Evolutionary conservation across 2,329 filamentous ascomycete species (phyloP), one percentile per base, ranked within the genome.

Genomic region (Epichloe uncinata): DNA sequence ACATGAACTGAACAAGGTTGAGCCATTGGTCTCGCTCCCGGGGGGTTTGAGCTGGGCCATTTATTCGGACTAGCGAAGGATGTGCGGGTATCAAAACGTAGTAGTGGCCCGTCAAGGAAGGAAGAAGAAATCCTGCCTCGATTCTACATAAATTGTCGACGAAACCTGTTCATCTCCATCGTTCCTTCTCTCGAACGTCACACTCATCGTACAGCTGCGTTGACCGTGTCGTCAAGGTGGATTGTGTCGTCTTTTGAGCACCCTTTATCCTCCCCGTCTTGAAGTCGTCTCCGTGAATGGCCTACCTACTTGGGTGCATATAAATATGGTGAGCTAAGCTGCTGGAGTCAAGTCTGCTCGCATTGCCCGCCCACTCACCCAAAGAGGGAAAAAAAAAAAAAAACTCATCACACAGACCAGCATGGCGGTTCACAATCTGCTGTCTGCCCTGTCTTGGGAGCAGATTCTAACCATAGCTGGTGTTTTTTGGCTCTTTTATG

Each of bases 401-500:
- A 18, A 18, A 15, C n/a, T 12, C 12, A 42, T 36, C 16, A 13
- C 9, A 36, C 20, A 22, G 13, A 26, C 15, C n/a, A 22, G 20
- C 30, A 55, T 52, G 52, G 35, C 50, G 4, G 45, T 60, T 50
- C 54, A 47, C 43, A 54, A 59, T 22, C 48, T 56, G 41, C 35
- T 60, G 15, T 49, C 54, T 51, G 48, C 47, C 51, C 55, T 60
- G 20, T 54, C 53, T 26, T 61, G 58, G 60, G 50, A 57, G 47
- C 59, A 63, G 48, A 53, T 59, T 22, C 48, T 47, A 42, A 60
- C 54, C 50, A 52, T 62, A 34, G 50, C 59, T 30, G 44, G 56
- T 12, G 57, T 53, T 12, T n/a, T 60, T 49, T 64, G 62, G 60
- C 45, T 64, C 42, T 49, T 61, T 49, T 67, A 66, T 44, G 52